Conservation (phyloP, 148 eudicot genomes). For the Spergularia bocconei region DNA sequence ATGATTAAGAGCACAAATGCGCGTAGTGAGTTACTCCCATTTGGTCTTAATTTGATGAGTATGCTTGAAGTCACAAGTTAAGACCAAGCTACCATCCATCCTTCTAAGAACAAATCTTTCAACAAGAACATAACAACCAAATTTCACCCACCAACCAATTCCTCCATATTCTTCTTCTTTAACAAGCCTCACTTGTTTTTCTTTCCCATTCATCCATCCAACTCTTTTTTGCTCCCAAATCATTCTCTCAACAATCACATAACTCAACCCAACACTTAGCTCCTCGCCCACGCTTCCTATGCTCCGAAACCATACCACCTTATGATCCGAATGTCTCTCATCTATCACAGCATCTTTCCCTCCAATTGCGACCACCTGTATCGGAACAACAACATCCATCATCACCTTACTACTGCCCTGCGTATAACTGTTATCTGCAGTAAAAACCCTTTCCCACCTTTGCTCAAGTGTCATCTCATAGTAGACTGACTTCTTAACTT, state of each 20-base stretch:
- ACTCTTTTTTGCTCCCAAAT: slow-evolving; percentile 43
- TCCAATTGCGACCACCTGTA: slow-evolving; percentile 18
- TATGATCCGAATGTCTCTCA: slow-evolving; percentile 20
- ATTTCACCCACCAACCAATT: slow-evolving; percentile 40
- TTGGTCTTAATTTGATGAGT: slow-evolving; percentile 37
- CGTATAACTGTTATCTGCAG: slow-evolving; percentile 20
- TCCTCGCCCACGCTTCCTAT: slow-evolving; percentile 23
- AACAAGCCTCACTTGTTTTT: slow-evolving; percentile 34
- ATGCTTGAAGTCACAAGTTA: slow-evolving; percentile 52
- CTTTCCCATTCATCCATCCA: slow-evolving; percentile 42
- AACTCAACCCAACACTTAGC: slow-evolving; percentile 38
- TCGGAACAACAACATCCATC: slow-evolving; percentile 35
- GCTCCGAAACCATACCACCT: slow-evolving; percentile 42
- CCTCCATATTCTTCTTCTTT: slow-evolving; percentile 38
- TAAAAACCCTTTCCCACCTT: slow-evolving; percentile 35
- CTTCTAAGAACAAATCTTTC: slow-evolving; percentile 53
- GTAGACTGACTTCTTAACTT: slow-evolving; percentile 30
- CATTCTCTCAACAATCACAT: slow-evolving; percentile 35
- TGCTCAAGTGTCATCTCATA: slow-evolving; percentile 37
- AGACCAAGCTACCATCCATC: slow-evolving; percentile 51
- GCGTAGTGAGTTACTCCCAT: slow-evolving; percentile 37
- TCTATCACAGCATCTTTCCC: slow-evolving; percentile 42
- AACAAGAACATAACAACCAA: slow-evolving; percentile 60
- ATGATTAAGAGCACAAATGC: not conserved
- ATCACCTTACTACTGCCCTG: slow-evolving; percentile 22